Evolutionary conservation across 345 rosid species (phyloP).

Genomic region (Angophora floribunda): DNA sequence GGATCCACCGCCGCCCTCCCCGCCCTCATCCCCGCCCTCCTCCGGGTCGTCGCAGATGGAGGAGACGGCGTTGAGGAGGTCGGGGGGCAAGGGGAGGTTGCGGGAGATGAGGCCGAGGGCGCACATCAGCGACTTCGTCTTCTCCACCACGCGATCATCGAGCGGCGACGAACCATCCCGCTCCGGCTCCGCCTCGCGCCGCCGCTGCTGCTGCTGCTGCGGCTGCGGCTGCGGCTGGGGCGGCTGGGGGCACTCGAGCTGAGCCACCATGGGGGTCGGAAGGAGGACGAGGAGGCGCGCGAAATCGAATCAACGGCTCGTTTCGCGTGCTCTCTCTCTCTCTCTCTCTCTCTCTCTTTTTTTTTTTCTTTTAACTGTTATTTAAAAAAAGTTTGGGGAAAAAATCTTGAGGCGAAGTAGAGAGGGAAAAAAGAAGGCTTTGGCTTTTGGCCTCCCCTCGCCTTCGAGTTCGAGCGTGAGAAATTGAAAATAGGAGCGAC

Average conservation of each 20-base stretch:
- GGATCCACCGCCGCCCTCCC: slow-evolving; percentile 10
- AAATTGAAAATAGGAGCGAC: neutral
- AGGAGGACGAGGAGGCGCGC: slow-evolving; percentile 31
- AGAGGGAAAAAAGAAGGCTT: neutral
- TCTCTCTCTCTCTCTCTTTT: neutral
- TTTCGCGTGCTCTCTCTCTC: neutral
- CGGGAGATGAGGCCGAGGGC: slow-evolving; percentile 89
- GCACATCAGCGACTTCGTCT: slow-evolving; percentile 66
- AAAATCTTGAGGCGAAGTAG: neutral
- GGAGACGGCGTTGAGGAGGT: slow-evolving; percentile 54
- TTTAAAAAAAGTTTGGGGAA: neutral
- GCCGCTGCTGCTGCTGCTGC: neutral
- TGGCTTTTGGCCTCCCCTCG: no score
- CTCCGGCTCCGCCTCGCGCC: neutral
- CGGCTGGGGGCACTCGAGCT: slow-evolving; percentile 35
- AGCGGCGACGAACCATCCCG: neutral
- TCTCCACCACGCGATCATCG: slow-evolving; percentile 3
- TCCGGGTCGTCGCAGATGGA: slow-evolving; percentile 40
- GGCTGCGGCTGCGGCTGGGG: slow-evolving; percentile 13
- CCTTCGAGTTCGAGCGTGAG: neutral
- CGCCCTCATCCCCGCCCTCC: slow-evolving; percentile 1
- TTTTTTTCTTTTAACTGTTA: neutral
- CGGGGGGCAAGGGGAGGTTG: slow-evolving; percentile 80
- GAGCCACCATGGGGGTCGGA: slow-evolving; percentile 46
- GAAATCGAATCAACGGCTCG: slow-evolving; percentile 12